Evolutionary conservation across 352 stramenopile genomes (phyloP).

Genomic region (Thraustochytrium sp.): DNA sequence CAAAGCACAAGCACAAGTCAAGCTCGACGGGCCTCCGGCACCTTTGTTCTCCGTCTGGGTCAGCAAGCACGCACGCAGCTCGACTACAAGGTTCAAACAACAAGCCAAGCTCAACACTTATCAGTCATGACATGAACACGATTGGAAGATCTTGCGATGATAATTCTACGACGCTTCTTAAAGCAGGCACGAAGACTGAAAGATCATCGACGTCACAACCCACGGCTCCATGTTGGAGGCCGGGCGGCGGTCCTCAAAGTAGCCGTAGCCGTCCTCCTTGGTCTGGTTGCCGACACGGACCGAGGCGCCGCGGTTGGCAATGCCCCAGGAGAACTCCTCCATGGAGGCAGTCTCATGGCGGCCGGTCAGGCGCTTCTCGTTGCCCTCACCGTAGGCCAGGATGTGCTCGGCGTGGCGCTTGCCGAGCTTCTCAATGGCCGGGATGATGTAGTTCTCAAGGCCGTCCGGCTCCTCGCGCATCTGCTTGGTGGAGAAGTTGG

Average conservation of each 20-base stretch:
- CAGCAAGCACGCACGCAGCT: too few relatives aligned
- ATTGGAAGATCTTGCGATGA: too few relatives aligned
- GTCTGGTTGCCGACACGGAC: conserved; percentile 80
- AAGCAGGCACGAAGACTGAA: conserved; percentile 6
- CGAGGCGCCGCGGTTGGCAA: too few relatives aligned
- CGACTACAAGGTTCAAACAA: too few relatives aligned
- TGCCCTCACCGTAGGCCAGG: conserved; percentile 86
- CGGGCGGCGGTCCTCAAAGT: conserved; percentile 66
- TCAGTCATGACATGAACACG: too few relatives aligned
- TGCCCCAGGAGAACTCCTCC: conserved; percentile 87
- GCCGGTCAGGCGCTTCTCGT: conserved; percentile 89
- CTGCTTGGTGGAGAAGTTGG: conserved; percentile 89
- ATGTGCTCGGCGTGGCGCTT: conserved; percentile 89
- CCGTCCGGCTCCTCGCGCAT: conserved; percentile 82
- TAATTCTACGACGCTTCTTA: too few relatives aligned
- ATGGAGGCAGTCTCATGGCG: conserved; percentile 90
- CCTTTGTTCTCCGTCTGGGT: too few relatives aligned
- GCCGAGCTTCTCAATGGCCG: conserved; percentile 74
- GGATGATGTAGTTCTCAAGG: conserved; percentile 58
- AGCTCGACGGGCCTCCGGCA: too few relatives aligned
- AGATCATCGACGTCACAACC: conserved; percentile 60
- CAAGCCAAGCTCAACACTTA: too few relatives aligned
- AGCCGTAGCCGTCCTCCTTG: conserved; percentile 78
- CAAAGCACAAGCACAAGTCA: too few relatives aligned
- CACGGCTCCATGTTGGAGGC: conserved; percentile 81